Conservation (phyloP, 2,329 filamentous ascomycete genomes). For the Fusarium miscanthi region DNA sequence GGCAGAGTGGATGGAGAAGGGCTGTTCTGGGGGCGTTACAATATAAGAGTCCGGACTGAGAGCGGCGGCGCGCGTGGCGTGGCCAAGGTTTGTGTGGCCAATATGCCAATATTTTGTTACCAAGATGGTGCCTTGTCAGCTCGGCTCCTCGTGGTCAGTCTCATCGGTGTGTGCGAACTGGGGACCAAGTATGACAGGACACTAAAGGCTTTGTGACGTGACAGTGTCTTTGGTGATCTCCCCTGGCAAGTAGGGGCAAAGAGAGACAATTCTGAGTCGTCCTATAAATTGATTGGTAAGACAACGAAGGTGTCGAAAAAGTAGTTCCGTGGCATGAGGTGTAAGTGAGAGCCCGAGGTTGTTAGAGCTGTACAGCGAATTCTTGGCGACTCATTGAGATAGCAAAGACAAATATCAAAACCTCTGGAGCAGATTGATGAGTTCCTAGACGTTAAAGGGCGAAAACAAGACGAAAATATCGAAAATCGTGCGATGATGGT, state of each 20-base stretch:
- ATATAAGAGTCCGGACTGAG: conserved; percentile 41
- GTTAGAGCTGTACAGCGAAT: conserved; percentile 2
- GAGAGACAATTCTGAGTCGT: conserved; percentile 33
- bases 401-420: not conserved
- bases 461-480: conserved; percentile 14
- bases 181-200: conserved; percentile 18
- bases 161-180: conserved; percentile 6
- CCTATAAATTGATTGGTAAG: conserved; percentile 33
- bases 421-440: not conserved
- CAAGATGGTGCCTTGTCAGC: conserved; percentile 24
- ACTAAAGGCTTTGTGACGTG: conserved; percentile 22
- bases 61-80: conserved; percentile 36
- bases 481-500: conserved; percentile 14
- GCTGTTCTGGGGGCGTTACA: conserved; percentile 34
- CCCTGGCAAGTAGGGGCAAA: conserved; percentile 18
- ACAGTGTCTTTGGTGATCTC: conserved; percentile 32
- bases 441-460: not conserved
- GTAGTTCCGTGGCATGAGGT: conserved; percentile 22
- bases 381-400: not conserved
- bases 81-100: conserved; percentile 39
- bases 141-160: conserved; percentile 32
- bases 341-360: conserved; percentile 19
- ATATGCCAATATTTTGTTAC: conserved; percentile 35
- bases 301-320: conserved; percentile 32
- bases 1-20: conserved; percentile 17